These are phyloP conservation scores for Edaphochlamys debaryana DNA, from an alignment of 139 green algal species.

Conservation along the genomic window DNA sequence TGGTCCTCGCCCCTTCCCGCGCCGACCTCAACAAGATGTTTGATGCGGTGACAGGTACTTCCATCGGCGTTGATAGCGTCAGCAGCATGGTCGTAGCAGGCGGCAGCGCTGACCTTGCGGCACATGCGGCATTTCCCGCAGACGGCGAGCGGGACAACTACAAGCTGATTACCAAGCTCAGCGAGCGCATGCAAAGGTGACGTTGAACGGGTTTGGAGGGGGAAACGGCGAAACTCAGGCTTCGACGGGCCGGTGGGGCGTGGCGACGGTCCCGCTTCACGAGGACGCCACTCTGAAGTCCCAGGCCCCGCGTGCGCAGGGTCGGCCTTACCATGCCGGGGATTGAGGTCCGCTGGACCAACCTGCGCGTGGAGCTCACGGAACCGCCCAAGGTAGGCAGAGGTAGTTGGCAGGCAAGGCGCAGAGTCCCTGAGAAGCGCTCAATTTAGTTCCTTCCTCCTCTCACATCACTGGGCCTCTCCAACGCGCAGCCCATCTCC, in stretches of 20 bases:
- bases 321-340: constrained; percentile 9
- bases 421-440: not conserved
- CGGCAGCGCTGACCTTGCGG: too few species aligned
- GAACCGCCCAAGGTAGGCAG: not conserved
- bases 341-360: constrained; percentile 17
- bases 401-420: not conserved
- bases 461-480: not conserved
- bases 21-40: not conserved
- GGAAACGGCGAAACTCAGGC: too few species aligned
- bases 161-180: not conserved
- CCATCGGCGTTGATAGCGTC: not conserved
- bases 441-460: not conserved
- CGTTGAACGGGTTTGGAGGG: not conserved
- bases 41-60: not conserved
- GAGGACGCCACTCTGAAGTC: too few species aligned
- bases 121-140: too few species aligned
- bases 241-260: not conserved
- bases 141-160: too few species aligned
- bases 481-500: too few species aligned
- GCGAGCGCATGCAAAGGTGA: not conserved
- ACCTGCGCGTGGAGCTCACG: constrained; percentile 18
- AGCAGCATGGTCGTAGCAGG: too few species aligned
- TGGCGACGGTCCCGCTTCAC: not conserved
- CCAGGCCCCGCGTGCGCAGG: not conserved
- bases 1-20: not conserved